Conservation (phyloP, 2,329 filamentous ascomycete genomes). For the Pseudogymnoascus sp. region DNA sequence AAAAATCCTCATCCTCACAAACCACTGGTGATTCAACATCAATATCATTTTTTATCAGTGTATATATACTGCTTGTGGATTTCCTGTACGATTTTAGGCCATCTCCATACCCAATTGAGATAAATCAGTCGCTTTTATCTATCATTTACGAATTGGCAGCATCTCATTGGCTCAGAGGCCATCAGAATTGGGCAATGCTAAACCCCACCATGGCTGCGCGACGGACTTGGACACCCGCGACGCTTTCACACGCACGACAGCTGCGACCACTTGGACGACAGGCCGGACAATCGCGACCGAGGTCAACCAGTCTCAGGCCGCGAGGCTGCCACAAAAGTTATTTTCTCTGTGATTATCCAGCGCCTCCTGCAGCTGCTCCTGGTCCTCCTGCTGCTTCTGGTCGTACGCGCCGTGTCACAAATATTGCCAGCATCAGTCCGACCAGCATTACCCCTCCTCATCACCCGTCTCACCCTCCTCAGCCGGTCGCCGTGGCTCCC, state of each 20-base stretch:
- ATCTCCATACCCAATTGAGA: constrained; percentile 1
- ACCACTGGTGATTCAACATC: constrained; percentile 2
- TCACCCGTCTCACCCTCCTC: neutral
- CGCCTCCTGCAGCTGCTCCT: constrained; percentile 1
- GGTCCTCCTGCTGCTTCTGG: neutral
- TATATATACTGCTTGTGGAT: neutral
- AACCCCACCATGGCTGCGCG: constrained; percentile 11
- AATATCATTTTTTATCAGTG: neutral
- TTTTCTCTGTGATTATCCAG: constrained; percentile 8
- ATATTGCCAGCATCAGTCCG: neutral
- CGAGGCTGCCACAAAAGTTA: constrained; percentile 8
- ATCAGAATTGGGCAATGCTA: constrained; percentile 3
- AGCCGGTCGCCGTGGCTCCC: constrained; percentile 1
- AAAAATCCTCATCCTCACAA: neutral
- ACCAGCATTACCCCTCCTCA: constrained; percentile 6
- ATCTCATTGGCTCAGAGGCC: constrained; percentile 2
- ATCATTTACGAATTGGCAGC: constrained; percentile 1
- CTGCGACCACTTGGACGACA: constrained; percentile 4
- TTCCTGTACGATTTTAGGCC: neutral
- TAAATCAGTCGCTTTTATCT: neutral
- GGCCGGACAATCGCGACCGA: neutral
- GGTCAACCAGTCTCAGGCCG: constrained; percentile 7
- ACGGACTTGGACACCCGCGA: constrained; percentile 11
- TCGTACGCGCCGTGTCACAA: neutral
- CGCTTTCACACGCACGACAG: neutral